Percentiles rank a stretch among this genome's conserved stretches.
These are phyloP conservation scores for Alternaria viburni DNA, from an alignment of 2,329 filamentous ascomycete species.

Conservation along the genomic window DNA sequence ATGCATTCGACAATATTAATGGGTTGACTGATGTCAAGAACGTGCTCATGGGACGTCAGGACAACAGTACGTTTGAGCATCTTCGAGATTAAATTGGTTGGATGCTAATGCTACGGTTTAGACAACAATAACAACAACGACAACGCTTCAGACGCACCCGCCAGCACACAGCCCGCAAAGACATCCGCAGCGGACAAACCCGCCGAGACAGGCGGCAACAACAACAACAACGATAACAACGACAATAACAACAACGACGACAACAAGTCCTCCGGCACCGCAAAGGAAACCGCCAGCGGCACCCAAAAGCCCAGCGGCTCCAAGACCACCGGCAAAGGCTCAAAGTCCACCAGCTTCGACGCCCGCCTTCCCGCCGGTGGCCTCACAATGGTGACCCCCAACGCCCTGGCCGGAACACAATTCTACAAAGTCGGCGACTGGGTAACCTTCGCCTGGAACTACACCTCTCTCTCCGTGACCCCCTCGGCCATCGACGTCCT, in stretches of 20 bases:
- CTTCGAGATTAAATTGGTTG: too few relatives aligned
- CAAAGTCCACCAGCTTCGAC: conserved; percentile 53
- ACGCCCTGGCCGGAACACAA: conserved; percentile 54
- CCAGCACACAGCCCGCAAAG: conserved; percentile 15
- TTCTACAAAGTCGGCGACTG: conserved; percentile 70
- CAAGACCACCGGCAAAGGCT: conserved; percentile 25
- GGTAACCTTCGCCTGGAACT: conserved; percentile 72
- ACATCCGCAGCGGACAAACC: conserved; percentile 13
- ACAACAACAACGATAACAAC: conserved; percentile 21
- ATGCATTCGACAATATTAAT: conserved; percentile 41
- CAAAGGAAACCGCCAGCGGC: conserved; percentile 22
- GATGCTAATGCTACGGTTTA: not conserved
- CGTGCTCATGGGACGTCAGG: conserved; percentile 41
- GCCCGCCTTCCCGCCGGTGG: conserved; percentile 63
- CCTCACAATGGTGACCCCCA: conserved; percentile 67
- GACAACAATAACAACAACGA: conserved; percentile 7
- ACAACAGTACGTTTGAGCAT: conserved; percentile 28
- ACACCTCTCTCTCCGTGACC: conserved; percentile 66
- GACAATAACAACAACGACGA: conserved; percentile 18
- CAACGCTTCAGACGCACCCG: conserved; percentile 20
- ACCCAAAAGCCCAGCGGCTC: conserved; percentile 29
- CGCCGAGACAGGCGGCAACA: conserved; percentile 16
- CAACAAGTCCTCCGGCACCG: conserved; percentile 18
- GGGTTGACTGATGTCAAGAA: conserved; percentile 36
- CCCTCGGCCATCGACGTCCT: conserved; percentile 67